Conservation (phyloP, 768 basidiomycete genomes). For the Tylopilus felleus region DNA sequence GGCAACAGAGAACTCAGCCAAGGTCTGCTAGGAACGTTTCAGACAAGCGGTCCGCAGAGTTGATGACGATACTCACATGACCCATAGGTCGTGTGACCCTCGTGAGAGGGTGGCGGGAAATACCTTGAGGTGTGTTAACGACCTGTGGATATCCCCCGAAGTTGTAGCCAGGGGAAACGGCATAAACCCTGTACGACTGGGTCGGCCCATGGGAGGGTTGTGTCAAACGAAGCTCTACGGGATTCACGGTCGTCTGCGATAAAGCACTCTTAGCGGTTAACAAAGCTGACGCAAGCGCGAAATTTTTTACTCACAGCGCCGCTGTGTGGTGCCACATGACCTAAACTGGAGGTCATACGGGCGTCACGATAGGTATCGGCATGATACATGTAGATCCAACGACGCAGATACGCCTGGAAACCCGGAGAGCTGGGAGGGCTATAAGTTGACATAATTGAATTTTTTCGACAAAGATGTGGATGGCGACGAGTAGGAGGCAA, state of each 20-base stretch:
- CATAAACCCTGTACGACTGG: not conserved
- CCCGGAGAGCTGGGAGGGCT: not conserved
- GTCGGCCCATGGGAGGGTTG: not conserved
- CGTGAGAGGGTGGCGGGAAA: not conserved
- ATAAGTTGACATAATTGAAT: not conserved
- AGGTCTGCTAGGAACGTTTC: not conserved
- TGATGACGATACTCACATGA: slow-evolving; percentile 5
- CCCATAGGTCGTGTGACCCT: not conserved
- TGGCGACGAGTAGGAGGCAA: not conserved
- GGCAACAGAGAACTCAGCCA: not conserved
- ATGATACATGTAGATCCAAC: slow-evolving; percentile 3
- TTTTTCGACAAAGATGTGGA: not conserved
- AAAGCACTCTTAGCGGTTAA: not conserved
- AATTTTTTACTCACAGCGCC: slow-evolving; percentile 8
- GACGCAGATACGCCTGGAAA: not conserved
- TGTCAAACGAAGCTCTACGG: not conserved
- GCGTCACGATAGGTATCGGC: not conserved
- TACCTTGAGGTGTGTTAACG: not conserved
- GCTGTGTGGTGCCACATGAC: not conserved
- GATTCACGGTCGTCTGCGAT: slow-evolving; percentile 2
- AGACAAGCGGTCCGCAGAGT: too few relatives aligned
- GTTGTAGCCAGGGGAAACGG: not conserved
- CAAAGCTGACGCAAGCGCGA: not conserved
- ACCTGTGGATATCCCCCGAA: not conserved
- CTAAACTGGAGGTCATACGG: not conserved